Conservation (phyloP, 495 filamentous ascomycete genomes). For the Hypoxylon lenormandii region DNA sequence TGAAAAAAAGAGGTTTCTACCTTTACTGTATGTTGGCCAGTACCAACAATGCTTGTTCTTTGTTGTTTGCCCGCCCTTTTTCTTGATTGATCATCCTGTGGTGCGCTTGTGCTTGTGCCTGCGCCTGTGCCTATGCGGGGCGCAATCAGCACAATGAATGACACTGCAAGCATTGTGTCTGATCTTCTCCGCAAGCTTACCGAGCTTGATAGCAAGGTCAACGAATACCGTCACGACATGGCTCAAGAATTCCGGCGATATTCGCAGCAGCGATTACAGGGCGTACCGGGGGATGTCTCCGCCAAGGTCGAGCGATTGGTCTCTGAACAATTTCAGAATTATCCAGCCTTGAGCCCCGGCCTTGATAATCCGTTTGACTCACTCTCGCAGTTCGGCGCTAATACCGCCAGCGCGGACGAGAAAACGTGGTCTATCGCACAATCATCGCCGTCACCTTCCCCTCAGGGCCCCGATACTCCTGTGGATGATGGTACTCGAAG, state of each 20-base stretch:
- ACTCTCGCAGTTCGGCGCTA: slow-evolving; percentile 23
- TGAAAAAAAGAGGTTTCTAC: not conserved
- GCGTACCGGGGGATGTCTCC: slow-evolving; percentile 60
- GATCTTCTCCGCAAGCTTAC: slow-evolving; percentile 64
- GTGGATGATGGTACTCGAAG: slow-evolving; percentile 53
- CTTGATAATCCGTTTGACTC: slow-evolving; percentile 33
- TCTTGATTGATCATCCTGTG: slow-evolving; percentile 45
- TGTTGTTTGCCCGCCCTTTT: slow-evolving; percentile 37
- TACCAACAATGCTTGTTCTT: slow-evolving; percentile 45
- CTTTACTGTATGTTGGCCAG: slow-evolving; percentile 19
- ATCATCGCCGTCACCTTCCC: slow-evolving; percentile 60
- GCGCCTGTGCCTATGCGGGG: no score
- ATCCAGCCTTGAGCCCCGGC: slow-evolving; percentile 53
- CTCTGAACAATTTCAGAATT: slow-evolving; percentile 58
- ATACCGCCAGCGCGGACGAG: slow-evolving; percentile 40
- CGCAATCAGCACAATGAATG: slow-evolving; percentile 57
- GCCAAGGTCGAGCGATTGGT: slow-evolving; percentile 58
- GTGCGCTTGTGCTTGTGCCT: no score
- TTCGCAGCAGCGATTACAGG: slow-evolving; percentile 59
- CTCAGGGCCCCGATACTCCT: slow-evolving; percentile 53
- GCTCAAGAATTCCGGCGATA: slow-evolving; percentile 62
- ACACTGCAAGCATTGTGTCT: slow-evolving; percentile 60
- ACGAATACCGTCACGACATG: slow-evolving; percentile 64
- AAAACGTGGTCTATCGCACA: slow-evolving; percentile 50
- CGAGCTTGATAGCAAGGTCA: slow-evolving; percentile 64